phyloP scores from a whole-genome alignment of 2,329 filamentous ascomycete species.

The Pseudocercospora vitis region DNA sequence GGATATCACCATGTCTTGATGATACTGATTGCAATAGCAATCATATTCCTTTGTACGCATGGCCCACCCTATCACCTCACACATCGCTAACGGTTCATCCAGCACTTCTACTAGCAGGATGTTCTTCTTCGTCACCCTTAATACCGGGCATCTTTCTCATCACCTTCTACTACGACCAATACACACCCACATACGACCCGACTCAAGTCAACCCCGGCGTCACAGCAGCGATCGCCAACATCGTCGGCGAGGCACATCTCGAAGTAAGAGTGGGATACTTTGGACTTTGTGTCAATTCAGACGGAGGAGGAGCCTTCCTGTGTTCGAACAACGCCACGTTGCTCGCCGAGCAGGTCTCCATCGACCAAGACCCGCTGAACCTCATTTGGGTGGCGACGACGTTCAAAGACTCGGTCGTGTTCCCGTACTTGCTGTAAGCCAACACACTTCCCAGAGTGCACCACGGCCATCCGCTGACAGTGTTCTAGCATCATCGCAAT shows the following conservation, averaged over 20 bases:
- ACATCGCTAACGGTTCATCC: conserved; percentile 21
- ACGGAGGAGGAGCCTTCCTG: conserved; percentile 78
- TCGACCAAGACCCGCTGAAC: conserved; percentile 94
- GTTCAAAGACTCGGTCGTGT: conserved; percentile 98
- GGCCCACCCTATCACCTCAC: neutral
- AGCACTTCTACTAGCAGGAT: conserved; percentile 92
- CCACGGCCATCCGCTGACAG: conserved; percentile 11
- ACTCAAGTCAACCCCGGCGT: conserved; percentile 90
- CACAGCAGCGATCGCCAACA: conserved; percentile 80
- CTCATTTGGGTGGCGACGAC: conserved; percentile 95
- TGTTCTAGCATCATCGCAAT: conserved; percentile 82
- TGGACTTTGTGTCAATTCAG: conserved; percentile 91
- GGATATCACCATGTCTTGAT: conserved; percentile 87
- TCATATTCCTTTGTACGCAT: conserved; percentile 87
- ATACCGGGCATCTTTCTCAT: conserved; percentile 97
- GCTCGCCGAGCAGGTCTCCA: conserved; percentile 80
- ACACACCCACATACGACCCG: conserved; percentile 77
- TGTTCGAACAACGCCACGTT: conserved; percentile 97
- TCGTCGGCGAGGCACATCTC: conserved; percentile 78
- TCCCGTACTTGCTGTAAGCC: conserved; percentile 87
- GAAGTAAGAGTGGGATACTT: conserved; percentile 97
- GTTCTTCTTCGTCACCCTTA: conserved; percentile 90
- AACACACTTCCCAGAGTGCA: neutral
- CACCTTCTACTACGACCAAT: conserved; percentile 92
- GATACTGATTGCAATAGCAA: conserved; percentile 90